Evolutionary conservation across 1,139 yeast genomes (phyloP).

Genomic region (Zygosaccharomyces sapae): DNA sequence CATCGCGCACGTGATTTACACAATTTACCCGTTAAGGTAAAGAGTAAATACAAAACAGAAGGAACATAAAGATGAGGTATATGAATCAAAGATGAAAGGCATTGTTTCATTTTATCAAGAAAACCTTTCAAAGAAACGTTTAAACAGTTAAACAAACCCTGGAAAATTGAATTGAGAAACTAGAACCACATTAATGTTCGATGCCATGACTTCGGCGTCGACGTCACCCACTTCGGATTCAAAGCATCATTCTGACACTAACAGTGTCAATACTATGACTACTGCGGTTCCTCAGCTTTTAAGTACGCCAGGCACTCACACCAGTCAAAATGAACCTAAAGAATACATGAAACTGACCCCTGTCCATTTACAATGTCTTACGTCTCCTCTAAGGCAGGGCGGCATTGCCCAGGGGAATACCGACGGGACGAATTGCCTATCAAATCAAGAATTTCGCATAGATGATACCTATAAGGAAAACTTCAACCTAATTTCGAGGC

Average conservation of each 20-base stretch:
- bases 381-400: slow-evolving; percentile 20
- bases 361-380: slow-evolving; percentile 22
- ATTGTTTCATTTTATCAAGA: not conserved
- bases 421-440: slow-evolving; percentile 1
- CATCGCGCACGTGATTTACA: slow-evolving; percentile 9
- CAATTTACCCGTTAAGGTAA: slow-evolving; percentile 14
- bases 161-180: not conserved
- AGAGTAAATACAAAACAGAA: slow-evolving; percentile 15
- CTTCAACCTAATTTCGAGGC: slow-evolving; percentile 35
- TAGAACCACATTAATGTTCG: not conserved
- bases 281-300: slow-evolving; percentile 1
- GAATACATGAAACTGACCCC: slow-evolving; percentile 27
- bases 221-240: slow-evolving; percentile 6
- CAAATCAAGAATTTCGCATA: not conserved
- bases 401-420: not conserved
- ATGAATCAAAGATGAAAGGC: not conserved
- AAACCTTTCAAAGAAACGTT: not conserved
- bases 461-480: slow-evolving; percentile 31
- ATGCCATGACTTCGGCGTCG: slow-evolving; percentile 6
- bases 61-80: slow-evolving; percentile 6
- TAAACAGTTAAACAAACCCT: no score
- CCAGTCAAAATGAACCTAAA: slow-evolving; percentile 10
- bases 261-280: slow-evolving; percentile 5
- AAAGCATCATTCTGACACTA: slow-evolving; percentile 5
- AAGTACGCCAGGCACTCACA: slow-evolving; percentile 4